These are phyloP conservation scores for Russula lepida DNA, from an alignment of 768 basidiomycete genomes.

Conservation along the genomic window DNA sequence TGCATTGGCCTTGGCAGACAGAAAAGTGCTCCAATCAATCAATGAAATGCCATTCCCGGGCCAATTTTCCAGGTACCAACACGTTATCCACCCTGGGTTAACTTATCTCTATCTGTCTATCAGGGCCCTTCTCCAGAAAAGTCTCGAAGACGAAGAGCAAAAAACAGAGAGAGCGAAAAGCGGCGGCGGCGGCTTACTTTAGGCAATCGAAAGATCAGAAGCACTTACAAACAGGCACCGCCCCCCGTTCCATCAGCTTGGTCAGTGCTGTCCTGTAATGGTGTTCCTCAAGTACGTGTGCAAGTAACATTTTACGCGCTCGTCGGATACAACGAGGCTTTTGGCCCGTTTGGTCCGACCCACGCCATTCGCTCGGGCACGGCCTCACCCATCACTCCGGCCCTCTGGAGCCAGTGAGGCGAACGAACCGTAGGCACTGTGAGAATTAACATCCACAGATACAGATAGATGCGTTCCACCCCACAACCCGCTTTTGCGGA, in stretches of 20 bases:
- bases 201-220: conserved; percentile 6
- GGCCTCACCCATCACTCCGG: not conserved
- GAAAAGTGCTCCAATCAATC: no score
- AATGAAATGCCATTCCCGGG: not conserved
- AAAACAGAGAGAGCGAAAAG: not conserved
- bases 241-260: not conserved
- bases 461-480: not conserved
- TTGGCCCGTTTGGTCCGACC: not conserved
- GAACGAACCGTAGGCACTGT: not conserved
- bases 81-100: not conserved
- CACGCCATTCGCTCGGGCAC: not conserved
- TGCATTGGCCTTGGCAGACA: conserved; percentile 1
- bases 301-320: not conserved
- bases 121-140: not conserved
- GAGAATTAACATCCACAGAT: not conserved
- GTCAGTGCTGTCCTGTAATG: not conserved
- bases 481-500: not conserved
- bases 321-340: conserved; percentile 14
- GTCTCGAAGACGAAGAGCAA: not conserved
- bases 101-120: not conserved
- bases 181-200: not conserved
- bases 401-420: no score
- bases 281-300: not conserved
- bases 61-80: not conserved
- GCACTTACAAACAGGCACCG: conserved; percentile 1